These are phyloP conservation scores for Chalciporus sphaerocephalus DNA, from an alignment of 768 basidiomycete species.

Conservation along the genomic window DNA sequence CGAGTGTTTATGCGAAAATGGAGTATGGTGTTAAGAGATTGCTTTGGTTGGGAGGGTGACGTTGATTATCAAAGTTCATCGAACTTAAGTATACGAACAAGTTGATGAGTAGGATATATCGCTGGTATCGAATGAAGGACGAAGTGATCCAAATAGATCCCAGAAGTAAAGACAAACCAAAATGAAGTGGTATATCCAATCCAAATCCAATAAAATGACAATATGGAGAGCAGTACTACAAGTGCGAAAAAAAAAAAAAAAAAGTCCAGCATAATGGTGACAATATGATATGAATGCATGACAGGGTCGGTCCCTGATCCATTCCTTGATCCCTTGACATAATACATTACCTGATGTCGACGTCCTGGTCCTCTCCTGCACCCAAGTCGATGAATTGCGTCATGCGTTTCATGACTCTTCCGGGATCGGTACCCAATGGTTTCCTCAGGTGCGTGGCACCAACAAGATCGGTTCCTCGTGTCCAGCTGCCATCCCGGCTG, in stretches of 20 bases:
- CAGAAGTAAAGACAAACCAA: slow-evolving; percentile 15
- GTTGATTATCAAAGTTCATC: neutral
- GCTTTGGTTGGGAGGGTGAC: slow-evolving; percentile 77
- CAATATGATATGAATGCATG: slow-evolving; percentile 18
- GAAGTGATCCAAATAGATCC: slow-evolving; percentile 1
- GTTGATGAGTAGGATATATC: slow-evolving; percentile 13
- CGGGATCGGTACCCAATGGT: slow-evolving; percentile 28
- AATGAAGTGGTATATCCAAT: slow-evolving; percentile 19
- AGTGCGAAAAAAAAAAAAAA: slow-evolving; percentile 17
- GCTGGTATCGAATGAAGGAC: slow-evolving; percentile 8
- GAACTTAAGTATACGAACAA: slow-evolving; percentile 10
- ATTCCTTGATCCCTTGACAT: slow-evolving; percentile 16
- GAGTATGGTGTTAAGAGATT: slow-evolving; percentile 90
- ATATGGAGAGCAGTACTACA: slow-evolving; percentile 18
- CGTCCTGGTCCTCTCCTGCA: slow-evolving; percentile 25
- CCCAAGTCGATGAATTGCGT: slow-evolving; percentile 78
- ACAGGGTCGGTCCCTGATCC: slow-evolving; percentile 15
- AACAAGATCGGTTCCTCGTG: slow-evolving; percentile 12
- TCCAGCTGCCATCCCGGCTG: slow-evolving; percentile 21
- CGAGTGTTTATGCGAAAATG: slow-evolving; percentile 85
- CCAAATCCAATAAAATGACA: slow-evolving; percentile 14
- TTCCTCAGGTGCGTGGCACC: slow-evolving; percentile 8
- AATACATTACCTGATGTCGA: slow-evolving; percentile 31
- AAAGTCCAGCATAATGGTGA: slow-evolving; percentile 12
- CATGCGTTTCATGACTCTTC: slow-evolving; percentile 68